Percentiles rank a stretch among this genome's conserved stretches.
phyloP scores from a whole-genome alignment of 2,329 filamentous ascomycete species.

The Claviceps monticola region DNA sequence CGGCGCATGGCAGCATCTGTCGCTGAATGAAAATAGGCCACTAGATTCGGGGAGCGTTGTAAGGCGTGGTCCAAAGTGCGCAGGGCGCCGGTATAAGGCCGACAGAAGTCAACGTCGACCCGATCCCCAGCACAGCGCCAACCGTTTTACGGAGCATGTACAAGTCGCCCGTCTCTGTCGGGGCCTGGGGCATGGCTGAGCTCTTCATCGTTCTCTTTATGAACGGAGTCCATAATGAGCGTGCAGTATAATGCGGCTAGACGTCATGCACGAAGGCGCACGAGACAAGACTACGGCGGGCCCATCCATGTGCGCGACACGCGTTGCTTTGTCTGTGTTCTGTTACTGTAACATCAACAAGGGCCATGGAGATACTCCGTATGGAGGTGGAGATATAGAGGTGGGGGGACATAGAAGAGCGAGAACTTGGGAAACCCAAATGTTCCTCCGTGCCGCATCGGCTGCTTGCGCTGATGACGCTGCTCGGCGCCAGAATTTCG shows the following conservation, averaged over 20 bases:
- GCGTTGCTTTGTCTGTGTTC: background rate
- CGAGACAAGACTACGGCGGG: background rate
- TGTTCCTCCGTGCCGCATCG: background rate
- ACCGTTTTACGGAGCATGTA: background rate
- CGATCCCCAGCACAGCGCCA: background rate
- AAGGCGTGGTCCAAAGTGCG: background rate
- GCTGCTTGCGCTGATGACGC: background rate
- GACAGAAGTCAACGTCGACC: background rate
- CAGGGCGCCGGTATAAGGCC: constrained; percentile 3
- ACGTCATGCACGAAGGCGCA: background rate
- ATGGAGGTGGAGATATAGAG: too few species aligned
- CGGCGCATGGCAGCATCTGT: constrained; percentile 3
- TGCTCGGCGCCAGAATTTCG: background rate
- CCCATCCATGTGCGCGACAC: background rate
- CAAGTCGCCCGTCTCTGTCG: background rate
- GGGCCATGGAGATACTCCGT: too few species aligned
- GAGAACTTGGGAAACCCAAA: too few species aligned
- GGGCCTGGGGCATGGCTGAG: constrained; percentile 1
- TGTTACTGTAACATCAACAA: background rate
- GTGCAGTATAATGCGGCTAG: background rate
- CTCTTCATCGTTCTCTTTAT: background rate
- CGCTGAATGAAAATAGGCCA: background rate
- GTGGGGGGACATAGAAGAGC: too few species aligned
- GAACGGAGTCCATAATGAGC: background rate
- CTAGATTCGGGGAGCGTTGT: background rate